Conservation (phyloP, 192 early-diverging fungal species). For the Umbelopsis ramanniana region DNA sequence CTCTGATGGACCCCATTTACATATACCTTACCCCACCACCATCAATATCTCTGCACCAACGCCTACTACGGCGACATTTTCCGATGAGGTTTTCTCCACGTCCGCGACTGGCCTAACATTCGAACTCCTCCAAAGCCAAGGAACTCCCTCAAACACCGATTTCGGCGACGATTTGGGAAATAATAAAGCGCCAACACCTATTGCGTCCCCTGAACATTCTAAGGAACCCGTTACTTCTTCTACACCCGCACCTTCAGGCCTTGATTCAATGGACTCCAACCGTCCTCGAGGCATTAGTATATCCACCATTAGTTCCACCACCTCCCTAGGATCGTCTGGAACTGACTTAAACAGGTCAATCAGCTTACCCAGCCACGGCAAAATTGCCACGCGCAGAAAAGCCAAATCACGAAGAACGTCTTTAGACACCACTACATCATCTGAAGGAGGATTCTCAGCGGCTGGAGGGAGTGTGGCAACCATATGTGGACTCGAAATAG, state of each 20-base stretch:
- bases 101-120: slow-evolving; percentile 22
- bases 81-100: slow-evolving; percentile 11
- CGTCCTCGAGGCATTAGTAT: slow-evolving; percentile 12
- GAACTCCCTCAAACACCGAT: slow-evolving; percentile 7
- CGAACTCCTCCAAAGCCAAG: slow-evolving; percentile 28
- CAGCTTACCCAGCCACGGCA: neutral
- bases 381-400: neutral
- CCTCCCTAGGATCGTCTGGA: slow-evolving; percentile 15
- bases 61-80: slow-evolving; percentile 25
- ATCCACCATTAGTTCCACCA: slow-evolving; percentile 7
- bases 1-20: slow-evolving; percentile 5
- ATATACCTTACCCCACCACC: neutral
- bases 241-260: neutral
- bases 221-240: neutral
- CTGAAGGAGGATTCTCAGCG: slow-evolving; percentile 24
- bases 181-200: slow-evolving; percentile 1
- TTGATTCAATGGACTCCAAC: neutral
- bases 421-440: slow-evolving; percentile 8
- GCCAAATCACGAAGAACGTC: neutral
- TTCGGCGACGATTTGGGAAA: neutral
- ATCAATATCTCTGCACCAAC: slow-evolving; percentile 17
- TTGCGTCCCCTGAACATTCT: slow-evolving; percentile 13
- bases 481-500: slow-evolving; percentile 31
- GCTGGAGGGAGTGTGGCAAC: slow-evolving; percentile 29
- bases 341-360: neutral